phyloP scores from a whole-genome alignment of 2,329 filamentous ascomycete species.

The Cercospora canescens region DNA sequence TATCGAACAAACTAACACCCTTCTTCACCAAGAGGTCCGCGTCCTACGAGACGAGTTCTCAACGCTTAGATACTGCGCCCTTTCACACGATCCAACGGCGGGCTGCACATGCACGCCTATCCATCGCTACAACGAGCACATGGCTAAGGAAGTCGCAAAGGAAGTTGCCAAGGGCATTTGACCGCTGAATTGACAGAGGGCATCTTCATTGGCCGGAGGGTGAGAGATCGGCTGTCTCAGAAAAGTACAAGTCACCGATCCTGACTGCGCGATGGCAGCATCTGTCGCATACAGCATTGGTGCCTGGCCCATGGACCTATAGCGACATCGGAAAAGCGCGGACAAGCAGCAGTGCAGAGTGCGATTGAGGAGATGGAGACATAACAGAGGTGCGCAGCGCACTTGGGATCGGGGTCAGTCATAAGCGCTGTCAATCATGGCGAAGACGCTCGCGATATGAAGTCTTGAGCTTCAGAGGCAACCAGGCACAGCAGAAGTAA shows the following conservation, averaged over 20 bases:
- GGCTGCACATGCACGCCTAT: conserved; percentile 11
- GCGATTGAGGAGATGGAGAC: neutral
- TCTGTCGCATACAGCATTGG: neutral
- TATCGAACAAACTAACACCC: conserved; percentile 6
- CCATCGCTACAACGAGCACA: conserved; percentile 9
- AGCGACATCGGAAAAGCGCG: too few species aligned
- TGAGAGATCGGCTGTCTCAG: neutral
- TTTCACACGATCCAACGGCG: conserved; percentile 10
- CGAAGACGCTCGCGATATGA: too few species aligned
- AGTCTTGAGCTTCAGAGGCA: too few species aligned
- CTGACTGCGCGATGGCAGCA: neutral
- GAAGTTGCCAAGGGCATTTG: neutral
- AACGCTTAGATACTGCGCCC: conserved; percentile 7
- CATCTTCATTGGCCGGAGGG: neutral
- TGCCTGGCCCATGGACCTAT: neutral
- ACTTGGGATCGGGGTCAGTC: too few species aligned
- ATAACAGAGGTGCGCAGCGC: too few species aligned
- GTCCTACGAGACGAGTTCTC: conserved; percentile 9
- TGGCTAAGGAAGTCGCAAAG: conserved; percentile 9
- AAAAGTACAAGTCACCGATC: neutral
- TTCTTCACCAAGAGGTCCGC: conserved; percentile 11
- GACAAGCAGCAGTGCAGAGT: neutral
- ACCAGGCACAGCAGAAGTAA: too few species aligned
- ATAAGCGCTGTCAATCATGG: too few species aligned
- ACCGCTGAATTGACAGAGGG: neutral